Conservation (phyloP, 169 alveolate genomes). For the Cryptosporidium viatorum region DNA sequence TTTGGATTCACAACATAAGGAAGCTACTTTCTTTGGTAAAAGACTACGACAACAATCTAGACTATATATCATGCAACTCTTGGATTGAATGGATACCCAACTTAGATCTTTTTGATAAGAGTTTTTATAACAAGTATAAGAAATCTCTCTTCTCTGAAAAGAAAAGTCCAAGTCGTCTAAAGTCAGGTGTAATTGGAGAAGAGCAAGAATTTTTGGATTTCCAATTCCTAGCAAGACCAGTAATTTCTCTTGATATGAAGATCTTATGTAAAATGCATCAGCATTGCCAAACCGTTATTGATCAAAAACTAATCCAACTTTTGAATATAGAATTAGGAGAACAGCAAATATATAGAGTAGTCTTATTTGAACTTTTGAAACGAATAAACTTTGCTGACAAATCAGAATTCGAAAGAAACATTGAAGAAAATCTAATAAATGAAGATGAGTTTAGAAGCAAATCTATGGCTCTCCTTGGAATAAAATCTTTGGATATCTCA, state of each 20-base stretch:
- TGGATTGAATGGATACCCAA: conserved; percentile 74
- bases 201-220: background rate
- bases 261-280: conserved; percentile 49
- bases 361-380: conserved; percentile 22
- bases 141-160: background rate
- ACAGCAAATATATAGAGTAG: conserved; percentile 23
- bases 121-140: conserved; percentile 27
- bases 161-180: background rate
- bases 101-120: conserved; percentile 55
- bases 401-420: conserved; percentile 12
- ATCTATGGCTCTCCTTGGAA: conserved; percentile 12
- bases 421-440: background rate
- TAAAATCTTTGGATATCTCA: conserved; percentile 10
- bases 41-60: conserved; percentile 12
- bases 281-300: conserved; percentile 35
- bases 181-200: background rate
- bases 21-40: conserved; percentile 46
- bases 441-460: conserved; percentile 18
- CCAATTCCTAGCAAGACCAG: conserved; percentile 23
- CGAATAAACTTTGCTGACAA: conserved; percentile 35
- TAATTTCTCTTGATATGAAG: conserved; percentile 44
- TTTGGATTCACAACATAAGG: conserved; percentile 68
- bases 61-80: conserved; percentile 60
- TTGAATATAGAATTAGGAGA: conserved; percentile 37
- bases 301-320: conserved; percentile 40